A percentile compares a stretch with the other conserved stretches of the same genome.
phyloP scores from a whole-genome alignment of 768 basidiomycete species.

The Leccinum imitatum region DNA sequence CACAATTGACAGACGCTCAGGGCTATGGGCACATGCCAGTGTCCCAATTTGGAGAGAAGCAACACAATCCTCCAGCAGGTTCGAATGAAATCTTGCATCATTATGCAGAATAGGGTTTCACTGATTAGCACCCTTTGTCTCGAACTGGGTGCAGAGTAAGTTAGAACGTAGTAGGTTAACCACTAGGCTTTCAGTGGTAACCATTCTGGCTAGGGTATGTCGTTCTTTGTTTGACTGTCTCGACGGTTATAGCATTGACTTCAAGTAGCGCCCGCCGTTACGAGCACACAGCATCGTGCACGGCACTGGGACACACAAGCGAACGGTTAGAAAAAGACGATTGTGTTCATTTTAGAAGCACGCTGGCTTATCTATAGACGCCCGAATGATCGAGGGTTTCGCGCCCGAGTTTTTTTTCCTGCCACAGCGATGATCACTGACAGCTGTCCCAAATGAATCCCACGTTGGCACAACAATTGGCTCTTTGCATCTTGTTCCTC shows the following conservation, averaged over 20 bases:
- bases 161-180: background rate
- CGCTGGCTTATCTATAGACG: background rate
- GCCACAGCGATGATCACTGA: background rate
- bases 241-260: background rate
- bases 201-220: background rate
- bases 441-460: background rate
- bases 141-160: background rate
- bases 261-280: background rate
- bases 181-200: background rate
- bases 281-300: background rate
- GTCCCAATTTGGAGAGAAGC: background rate
- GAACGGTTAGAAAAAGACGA: background rate
- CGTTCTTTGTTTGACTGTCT: background rate
- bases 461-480: background rate
- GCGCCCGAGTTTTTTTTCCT: background rate
- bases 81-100: background rate
- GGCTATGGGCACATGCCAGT: background rate
- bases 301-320: background rate
- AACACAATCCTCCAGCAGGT: background rate
- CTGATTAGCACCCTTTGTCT: background rate
- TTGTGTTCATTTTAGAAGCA: background rate
- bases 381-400: background rate
- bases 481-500: background rate
- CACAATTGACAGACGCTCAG: background rate
- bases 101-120: background rate